Evolutionary conservation across 164 flowering plant species (phyloP), one percentile per base, ranked within the genome.

Genomic region (Echeveria elegans): DNA sequence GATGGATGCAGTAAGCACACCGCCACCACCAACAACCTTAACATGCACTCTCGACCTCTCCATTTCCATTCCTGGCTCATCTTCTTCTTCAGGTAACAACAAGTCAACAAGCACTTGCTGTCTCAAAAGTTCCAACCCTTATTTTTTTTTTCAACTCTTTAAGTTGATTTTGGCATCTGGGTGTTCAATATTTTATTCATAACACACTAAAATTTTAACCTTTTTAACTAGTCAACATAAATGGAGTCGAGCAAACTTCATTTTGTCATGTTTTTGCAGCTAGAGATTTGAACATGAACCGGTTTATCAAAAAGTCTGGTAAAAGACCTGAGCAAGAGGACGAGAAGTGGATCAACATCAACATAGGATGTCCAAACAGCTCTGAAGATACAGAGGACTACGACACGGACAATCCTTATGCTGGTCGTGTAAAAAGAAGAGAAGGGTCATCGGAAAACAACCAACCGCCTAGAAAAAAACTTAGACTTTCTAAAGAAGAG

Each of bases 1-100:
- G 47, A 83, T 83, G 85, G 88, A 76, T 77, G 36, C 68, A 2
- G 21, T 4, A 5, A 23, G 4, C 41, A 30, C 73, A 4, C 26
- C 31, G 3, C 82, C 88, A 15, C 30, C 73, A 4, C 26, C 31
- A 9, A 82, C 88, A 15, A 68, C 50, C 43, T 60, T 82, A 63
- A 74, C 88, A 29, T 3, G 5, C 3, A 75, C 79, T 73, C 72
- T 89, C 75, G 96, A 89, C 58, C 66, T 89, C 34, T 76, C 89
- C 48, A 89, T 89, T 61, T 85, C 89, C 10, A 70, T 86, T 18
- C 83, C 89, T n/a, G 89, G 87, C 58, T 81, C 77, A 30, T 21
- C 88, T 77, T 75, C 83, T 23, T 18, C 87, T 77, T 73, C 82
- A 38, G 52, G 53, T 38, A 65, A 23, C 47, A 26, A 9, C 60